Percentiles rank a stretch among this genome's conserved stretches.
Conservation (phyloP, 805 yeast species). For the Kluyveromyces wickerhamii region DNA sequence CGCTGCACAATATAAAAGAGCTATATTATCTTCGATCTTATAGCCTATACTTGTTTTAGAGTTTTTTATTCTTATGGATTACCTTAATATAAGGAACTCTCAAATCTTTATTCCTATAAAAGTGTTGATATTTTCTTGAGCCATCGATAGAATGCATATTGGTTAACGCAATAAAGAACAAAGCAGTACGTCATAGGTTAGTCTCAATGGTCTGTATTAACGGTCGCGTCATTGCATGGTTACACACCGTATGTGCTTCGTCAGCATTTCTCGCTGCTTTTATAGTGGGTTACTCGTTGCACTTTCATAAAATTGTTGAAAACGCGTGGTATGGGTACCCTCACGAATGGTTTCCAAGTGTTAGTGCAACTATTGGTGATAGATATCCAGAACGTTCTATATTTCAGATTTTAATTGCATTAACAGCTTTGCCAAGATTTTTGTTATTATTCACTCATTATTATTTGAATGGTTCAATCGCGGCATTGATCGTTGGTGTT, state of each 20-base stretch:
- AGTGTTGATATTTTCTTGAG: no score
- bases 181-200: no score
- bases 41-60: no score
- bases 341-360: constrained; percentile 98
- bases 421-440: constrained; percentile 91
- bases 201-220: constrained; percentile 41
- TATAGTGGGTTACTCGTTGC: constrained; percentile 64
- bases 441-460: constrained; percentile 41
- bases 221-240: constrained; percentile 59
- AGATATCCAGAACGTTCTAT: constrained; percentile 91
- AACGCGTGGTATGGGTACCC: constrained; percentile 88
- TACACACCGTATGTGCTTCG: constrained; percentile 66
- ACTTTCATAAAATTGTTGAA: constrained; percentile 79
- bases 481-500: constrained; percentile 45
- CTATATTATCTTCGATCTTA: no score
- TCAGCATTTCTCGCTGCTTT: constrained; percentile 73
- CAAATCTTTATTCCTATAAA: no score
- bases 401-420: constrained; percentile 84
- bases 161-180: no score
- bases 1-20: no score
- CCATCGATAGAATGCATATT: no score
- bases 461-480: constrained; percentile 30
- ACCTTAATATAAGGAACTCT: no score
- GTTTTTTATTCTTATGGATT: no score
- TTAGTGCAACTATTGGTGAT: constrained; percentile 95